These are phyloP conservation scores for Daldinia eschscholtzii DNA, from an alignment of 2,329 filamentous ascomycete genomes.

Conservation along the genomic window DNA sequence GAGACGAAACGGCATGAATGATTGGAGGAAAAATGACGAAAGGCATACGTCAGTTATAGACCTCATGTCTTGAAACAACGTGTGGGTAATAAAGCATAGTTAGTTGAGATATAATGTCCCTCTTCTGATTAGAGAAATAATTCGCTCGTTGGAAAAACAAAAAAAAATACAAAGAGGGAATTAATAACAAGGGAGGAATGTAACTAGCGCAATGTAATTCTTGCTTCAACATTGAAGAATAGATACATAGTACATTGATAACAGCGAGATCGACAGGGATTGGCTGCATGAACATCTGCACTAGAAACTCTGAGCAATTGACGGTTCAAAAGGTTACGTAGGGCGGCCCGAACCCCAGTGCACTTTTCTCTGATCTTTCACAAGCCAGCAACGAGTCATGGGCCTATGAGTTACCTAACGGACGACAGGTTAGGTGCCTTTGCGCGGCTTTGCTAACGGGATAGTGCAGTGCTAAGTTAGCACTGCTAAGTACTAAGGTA, in stretches of 20 bases:
- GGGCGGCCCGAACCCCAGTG: conserved; percentile 31
- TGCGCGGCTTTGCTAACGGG: conserved; percentile 19
- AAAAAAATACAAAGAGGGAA: neutral
- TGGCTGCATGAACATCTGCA: conserved; percentile 16
- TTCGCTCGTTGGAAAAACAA: neutral
- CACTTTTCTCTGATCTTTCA: conserved; percentile 19
- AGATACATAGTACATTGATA: neutral
- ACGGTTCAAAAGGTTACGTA: conserved; percentile 35
- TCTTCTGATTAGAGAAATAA: neutral
- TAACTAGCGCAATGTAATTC: neutral
- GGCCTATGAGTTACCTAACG: neutral
- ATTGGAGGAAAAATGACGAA: conserved; percentile 9
- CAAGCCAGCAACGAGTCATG: conserved; percentile 18
- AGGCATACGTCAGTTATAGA: conserved; percentile 23
- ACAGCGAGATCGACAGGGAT: neutral
- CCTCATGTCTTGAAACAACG: neutral
- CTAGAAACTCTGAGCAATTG: neutral
- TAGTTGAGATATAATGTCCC: neutral
- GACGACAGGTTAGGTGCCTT: neutral
- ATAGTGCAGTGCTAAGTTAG: conserved; percentile 34
- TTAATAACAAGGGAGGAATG: neutral
- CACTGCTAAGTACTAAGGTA: too few species aligned
- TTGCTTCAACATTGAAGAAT: neutral
- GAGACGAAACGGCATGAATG: neutral
- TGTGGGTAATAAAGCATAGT: neutral